Base-by-base conservation (phyloP, 495 filamentous ascomycete species). In the Staphylotrichum tortipilum region DNA sequence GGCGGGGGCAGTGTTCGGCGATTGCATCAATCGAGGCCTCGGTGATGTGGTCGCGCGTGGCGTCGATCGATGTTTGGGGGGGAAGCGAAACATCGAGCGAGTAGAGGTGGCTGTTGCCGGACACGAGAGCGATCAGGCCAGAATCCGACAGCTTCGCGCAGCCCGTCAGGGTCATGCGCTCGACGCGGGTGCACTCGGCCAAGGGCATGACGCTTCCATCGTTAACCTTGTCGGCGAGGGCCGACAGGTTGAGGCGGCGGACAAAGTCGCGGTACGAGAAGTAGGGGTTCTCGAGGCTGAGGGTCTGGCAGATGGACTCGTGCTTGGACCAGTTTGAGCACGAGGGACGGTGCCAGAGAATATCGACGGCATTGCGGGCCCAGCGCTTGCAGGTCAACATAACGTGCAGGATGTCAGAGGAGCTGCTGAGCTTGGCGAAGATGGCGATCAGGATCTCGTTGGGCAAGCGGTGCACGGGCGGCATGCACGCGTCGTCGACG, bases 391-490 rank as follows among this genome's bases (percentile, higher is more conserved):
- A 94, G 7, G 94, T 91, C 59, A 91, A 71, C 87, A 99, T 91
- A 63, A 88, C 91, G 64, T 81, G 84, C 53, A 85, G 72, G 52
- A 96, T 77, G 60, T 97, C 92, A 4, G 67, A 65, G 3, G 87
- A 75, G 26, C 78, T 81, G 58, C 66, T 79, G 36, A 99, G 80
- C 62, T 89, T 92, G 12, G 85, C 75, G 69, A 99, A 96, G 47
- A 95, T 85, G 61, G 81, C 78, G 54, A 99, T 96, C 44, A 97
- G 77, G 39, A 99, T 83, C 72, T 99, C 94, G 55, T 89, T 88
- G 11, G 94, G 94, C 24, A 99, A 78, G 37, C 83, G 79, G 42
- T 85, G 80, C 54, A 96, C 82, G 35, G 90, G 89, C 17, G 87
- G 81, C 7, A 74, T 59, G 54, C 79, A 78, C 55, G 82, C 81